Base-by-base conservation (phyloP, 768 basidiomycete genomes). In the Piloderma croceum region DNA sequence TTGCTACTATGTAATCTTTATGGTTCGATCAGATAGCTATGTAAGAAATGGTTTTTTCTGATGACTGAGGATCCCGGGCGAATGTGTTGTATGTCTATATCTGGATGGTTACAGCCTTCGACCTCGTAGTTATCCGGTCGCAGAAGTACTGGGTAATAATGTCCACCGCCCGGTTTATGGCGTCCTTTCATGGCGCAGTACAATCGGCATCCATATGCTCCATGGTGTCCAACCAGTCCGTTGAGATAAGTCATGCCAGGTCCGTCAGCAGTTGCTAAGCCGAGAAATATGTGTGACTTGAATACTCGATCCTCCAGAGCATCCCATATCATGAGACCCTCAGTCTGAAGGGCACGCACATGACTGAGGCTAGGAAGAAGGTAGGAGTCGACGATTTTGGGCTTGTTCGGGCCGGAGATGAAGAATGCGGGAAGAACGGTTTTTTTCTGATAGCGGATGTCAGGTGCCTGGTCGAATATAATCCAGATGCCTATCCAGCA, bases 401-500 rank as follows among this genome's bases (percentile, higher is more conserved):
- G 61, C 6, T 64, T 61, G 7, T 66, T 62, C 0, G 58, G 67
- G 0, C 68, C 62, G 9, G 56, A 58, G 15, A 63, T 53, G 11
- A 62, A 33, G 0, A 51, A 41, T 7, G 56, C 56, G 24, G 60
- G 62, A 37, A 64, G 38, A 4, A 69, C 52, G 38, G 50, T 42
- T 12, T 43, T 41, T 31, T 62, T 64, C 32, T 61, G 59, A 44
- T 60, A 63, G 0, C 56, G 48, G 5, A 39, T n/a, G 9, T 53
- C 47, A 0, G 63, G 70, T 0, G 43, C 17, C 1, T 61, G 39
- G 39, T 67, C 60, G 0, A 65, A 10, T 1, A 73, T 31, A 1
- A 72, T 39, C 64, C 64, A 69, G 1, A 71, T 65, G 10, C 52
- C 56, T 0, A 65, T 52, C 60, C 63, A 64, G 13, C 52, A 54